Conservation (phyloP, 2,329 filamentous ascomycete species). For the Colletotrichum tropicicola region DNA sequence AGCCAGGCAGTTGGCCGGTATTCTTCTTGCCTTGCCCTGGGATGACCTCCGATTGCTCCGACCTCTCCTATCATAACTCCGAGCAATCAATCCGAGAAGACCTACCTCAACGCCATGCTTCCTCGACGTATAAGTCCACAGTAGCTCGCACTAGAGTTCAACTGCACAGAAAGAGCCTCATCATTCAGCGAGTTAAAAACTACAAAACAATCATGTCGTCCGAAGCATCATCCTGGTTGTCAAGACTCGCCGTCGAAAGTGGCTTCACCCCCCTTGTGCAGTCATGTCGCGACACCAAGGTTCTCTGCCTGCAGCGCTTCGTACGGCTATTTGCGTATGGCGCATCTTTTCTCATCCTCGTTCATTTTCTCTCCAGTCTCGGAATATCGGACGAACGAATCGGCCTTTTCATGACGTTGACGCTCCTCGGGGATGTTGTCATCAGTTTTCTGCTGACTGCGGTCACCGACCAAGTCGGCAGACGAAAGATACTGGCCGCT, state of each 20-base stretch:
- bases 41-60: constrained; percentile 4
- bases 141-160: not conserved
- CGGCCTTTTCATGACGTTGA: constrained; percentile 73
- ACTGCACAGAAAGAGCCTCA: not conserved
- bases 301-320: constrained; percentile 67
- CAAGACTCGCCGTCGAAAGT: constrained; percentile 44
- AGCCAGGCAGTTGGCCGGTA: not conserved
- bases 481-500: constrained; percentile 59
- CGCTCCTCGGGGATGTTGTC: constrained; percentile 65
- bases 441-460: constrained; percentile 68
- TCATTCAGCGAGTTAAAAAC: not conserved
- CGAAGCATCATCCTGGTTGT: constrained; percentile 4
- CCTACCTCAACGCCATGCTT: not conserved
- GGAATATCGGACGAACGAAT: constrained; percentile 59
- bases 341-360: constrained; percentile 64
- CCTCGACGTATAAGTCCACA: constrained; percentile 7
- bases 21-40: not conserved
- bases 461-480: constrained; percentile 66
- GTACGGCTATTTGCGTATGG: constrained; percentile 72
- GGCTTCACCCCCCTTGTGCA: constrained; percentile 52
- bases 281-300: constrained; percentile 59
- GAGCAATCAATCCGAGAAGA: not conserved
- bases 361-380: constrained; percentile 61
- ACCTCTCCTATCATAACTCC: constrained; percentile 19
- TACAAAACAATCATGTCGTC: constrained; percentile 7